Conservation (phyloP, 129 eudicot genomes). For the Rutidosis leptorrhynchoides region DNA sequence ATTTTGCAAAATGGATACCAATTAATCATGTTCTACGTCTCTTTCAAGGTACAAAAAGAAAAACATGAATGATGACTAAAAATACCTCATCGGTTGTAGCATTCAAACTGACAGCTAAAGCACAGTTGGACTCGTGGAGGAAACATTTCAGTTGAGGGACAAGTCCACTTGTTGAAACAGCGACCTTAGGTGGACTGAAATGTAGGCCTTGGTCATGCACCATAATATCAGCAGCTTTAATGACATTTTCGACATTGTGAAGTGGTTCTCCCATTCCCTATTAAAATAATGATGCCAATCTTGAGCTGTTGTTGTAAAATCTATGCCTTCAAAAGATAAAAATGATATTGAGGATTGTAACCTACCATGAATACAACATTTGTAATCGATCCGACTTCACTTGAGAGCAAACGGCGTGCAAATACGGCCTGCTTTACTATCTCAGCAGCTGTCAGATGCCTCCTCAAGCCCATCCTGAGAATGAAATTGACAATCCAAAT, state of each 20-base stretch:
- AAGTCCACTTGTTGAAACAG: slow-evolving; percentile 93
- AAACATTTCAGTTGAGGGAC: slow-evolving; percentile 89
- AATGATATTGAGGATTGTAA: no score
- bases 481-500: slow-evolving; percentile 27
- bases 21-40: no score
- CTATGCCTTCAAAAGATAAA: no score
- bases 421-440: slow-evolving; percentile 91
- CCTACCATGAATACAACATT: slow-evolving; percentile 95
- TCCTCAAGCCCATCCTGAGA: slow-evolving; percentile 91
- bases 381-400: slow-evolving; percentile 71
- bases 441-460: slow-evolving; percentile 83
- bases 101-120: slow-evolving; percentile 88
- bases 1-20: no score
- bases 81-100: slow-evolving; percentile 91
- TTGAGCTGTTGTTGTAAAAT: no score
- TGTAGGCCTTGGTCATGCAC: slow-evolving; percentile 96
- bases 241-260: slow-evolving; percentile 83
- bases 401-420: slow-evolving; percentile 69
- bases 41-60: no score
- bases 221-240: slow-evolving; percentile 86
- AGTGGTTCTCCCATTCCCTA: slow-evolving; percentile 99
- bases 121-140: slow-evolving; percentile 73
- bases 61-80: no score
- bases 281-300: slow-evolving; percentile 4
- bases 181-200: slow-evolving; percentile 85